phyloP scores from a whole-genome alignment of 1,284 basidiomycete species.

The Coniferiporia sulphurascens region DNA sequence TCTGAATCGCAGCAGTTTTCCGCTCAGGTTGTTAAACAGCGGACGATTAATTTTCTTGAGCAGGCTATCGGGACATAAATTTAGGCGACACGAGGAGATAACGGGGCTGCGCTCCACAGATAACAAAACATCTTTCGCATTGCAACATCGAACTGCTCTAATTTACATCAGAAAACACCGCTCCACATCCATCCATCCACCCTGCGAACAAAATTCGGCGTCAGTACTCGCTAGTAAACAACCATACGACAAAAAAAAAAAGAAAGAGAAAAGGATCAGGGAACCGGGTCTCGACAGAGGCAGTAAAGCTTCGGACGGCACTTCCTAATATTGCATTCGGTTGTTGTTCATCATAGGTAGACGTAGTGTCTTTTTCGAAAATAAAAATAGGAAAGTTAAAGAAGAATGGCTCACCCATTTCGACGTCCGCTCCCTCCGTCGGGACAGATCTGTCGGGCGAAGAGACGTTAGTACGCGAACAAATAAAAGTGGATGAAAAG shows the following conservation, averaged over 20 bases:
- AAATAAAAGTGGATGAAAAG: neutral
- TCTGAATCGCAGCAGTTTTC: no score
- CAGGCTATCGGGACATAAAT: no score
- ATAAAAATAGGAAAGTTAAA: no score
- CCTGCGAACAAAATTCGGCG: neutral
- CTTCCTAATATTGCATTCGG: conserved; percentile 57
- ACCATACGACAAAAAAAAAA: neutral
- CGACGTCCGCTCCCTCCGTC: neutral
- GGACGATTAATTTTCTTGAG: no score
- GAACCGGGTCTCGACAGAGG: conserved; percentile 55
- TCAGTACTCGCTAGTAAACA: neutral
- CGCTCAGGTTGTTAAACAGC: no score
- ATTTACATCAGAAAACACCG: no score
- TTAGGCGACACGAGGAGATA: no score
- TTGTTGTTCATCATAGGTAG: conserved; percentile 40
- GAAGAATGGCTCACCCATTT: neutral
- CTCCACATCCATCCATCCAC: no score
- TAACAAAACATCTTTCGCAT: no score
- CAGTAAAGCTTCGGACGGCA: conserved; percentile 50
- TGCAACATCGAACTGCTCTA: no score
- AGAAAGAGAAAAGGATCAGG: conserved; percentile 36
- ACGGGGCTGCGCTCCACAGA: no score
- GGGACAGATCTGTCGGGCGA: neutral
- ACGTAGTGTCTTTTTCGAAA: neutral
- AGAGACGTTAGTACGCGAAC: neutral